These are phyloP conservation scores for Glycyrrhiza uralensis DNA, from an alignment of 306 rosid species.

Conservation along the genomic window DNA sequence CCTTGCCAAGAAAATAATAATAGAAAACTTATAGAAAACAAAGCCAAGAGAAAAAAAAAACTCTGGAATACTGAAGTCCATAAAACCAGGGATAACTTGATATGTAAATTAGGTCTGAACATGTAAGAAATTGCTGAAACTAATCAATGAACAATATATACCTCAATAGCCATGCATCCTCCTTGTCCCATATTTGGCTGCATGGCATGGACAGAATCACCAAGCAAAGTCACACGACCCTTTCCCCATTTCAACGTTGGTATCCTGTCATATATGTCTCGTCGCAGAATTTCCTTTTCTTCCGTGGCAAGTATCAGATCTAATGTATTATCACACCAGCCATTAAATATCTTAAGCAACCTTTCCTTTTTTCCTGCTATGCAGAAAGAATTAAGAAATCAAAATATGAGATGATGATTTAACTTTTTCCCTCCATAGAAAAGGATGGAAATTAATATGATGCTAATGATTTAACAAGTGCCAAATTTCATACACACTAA, in stretches of 20 bases:
- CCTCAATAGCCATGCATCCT: slow-evolving; percentile 99
- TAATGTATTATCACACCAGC: slow-evolving; percentile 90
- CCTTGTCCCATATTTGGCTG: slow-evolving; percentile 99
- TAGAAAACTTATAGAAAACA: neutral
- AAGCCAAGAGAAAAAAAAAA: neutral
- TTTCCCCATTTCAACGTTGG: slow-evolving; percentile 89
- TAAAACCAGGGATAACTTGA: neutral
- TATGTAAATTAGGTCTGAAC: slow-evolving; percentile 7
- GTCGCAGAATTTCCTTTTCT: slow-evolving; percentile 88
- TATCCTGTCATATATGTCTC: slow-evolving; percentile 81
- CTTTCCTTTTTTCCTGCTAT: slow-evolving; percentile 74
- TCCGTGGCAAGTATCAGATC: slow-evolving; percentile 80
- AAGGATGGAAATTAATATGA: slow-evolving; percentile 3
- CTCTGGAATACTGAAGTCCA: neutral
- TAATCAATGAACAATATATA: neutral
- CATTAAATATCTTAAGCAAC: slow-evolving; percentile 67
- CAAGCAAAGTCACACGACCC: slow-evolving; percentile 88
- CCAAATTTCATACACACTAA: slow-evolving; percentile 24
- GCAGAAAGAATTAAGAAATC: slow-evolving; percentile 3
- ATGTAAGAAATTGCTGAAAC: neutral
- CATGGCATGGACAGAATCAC: slow-evolving; percentile 99
- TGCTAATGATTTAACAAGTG: too few relatives aligned
- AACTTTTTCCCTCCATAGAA: neutral
- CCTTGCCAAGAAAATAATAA: neutral
- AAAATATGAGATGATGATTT: neutral